Percentiles rank a stretch among this genome's conserved stretches.
These are phyloP conservation scores for Postia placenta DNA, from an alignment of 768 basidiomycete species.

Conservation along the genomic window DNA sequence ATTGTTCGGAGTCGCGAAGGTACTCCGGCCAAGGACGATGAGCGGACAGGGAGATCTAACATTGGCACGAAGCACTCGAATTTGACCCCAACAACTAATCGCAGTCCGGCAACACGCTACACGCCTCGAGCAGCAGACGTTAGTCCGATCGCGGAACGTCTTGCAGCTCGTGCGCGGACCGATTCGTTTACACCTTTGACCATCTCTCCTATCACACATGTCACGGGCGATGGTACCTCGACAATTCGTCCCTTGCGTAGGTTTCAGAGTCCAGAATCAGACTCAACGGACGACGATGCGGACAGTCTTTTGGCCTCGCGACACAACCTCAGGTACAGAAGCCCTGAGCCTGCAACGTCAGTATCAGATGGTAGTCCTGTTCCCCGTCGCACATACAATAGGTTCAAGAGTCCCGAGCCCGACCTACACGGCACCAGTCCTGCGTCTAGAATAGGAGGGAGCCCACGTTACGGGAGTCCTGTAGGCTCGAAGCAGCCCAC, in stretches of 20 bases:
- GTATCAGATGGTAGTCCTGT: constrained; percentile 13
- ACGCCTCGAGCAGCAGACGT: constrained; percentile 7
- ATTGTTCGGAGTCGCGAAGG: constrained; percentile 21
- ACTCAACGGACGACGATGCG: not conserved
- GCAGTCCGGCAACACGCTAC: constrained; percentile 10
- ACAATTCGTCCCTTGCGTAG: constrained; percentile 14
- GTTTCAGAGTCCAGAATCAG: constrained; percentile 6
- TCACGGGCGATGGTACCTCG: constrained; percentile 4
- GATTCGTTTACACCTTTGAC: constrained; percentile 12
- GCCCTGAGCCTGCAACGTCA: constrained; percentile 5
- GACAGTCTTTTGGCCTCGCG: constrained; percentile 1
- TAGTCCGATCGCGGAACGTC: constrained; percentile 15
- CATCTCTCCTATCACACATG: constrained; percentile 9
- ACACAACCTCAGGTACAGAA: constrained; percentile 9
- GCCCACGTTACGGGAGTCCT: constrained; percentile 17
- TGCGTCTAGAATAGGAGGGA: constrained; percentile 5
- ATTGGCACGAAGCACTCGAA: constrained; percentile 1
- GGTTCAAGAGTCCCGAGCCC: constrained; percentile 15
- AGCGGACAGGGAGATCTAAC: not conserved
- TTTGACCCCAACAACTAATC: constrained; percentile 6
- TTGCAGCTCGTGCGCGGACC: constrained; percentile 11
- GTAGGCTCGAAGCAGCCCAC: constrained; percentile 26
- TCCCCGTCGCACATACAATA: constrained; percentile 14
- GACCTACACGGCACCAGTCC: constrained; percentile 10
- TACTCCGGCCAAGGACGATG: constrained; percentile 13